phyloP scores from a whole-genome alignment of 495 filamentous ascomycete species.

The Hypoxylon intermedium region DNA sequence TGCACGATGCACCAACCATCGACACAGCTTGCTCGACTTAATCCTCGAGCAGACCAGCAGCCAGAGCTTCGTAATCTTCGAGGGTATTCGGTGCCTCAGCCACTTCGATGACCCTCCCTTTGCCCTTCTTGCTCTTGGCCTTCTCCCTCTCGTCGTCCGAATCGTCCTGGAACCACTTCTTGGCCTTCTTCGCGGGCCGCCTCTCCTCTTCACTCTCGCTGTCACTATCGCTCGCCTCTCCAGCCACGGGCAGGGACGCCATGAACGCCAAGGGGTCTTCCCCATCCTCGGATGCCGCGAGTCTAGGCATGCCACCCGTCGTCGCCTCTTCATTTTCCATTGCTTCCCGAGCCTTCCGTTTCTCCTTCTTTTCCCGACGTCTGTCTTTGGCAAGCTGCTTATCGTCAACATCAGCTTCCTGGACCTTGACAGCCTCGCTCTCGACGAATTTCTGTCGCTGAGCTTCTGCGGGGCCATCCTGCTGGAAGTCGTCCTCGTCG shows the following conservation, averaged over 20 bases:
- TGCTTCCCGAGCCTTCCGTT: constrained; percentile 78
- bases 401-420: constrained; percentile 78
- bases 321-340: constrained; percentile 58
- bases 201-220: constrained; percentile 46
- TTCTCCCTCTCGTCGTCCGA: constrained; percentile 53
- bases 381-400: constrained; percentile 81
- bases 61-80: constrained; percentile 88
- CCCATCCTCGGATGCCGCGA: constrained; percentile 40
- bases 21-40: constrained; percentile 23
- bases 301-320: constrained; percentile 44
- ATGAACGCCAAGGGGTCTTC: constrained; percentile 60
- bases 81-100: constrained; percentile 77
- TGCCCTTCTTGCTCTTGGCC: constrained; percentile 56
- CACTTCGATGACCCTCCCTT: constrained; percentile 59
- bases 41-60: constrained; percentile 76
- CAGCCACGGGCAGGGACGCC: constrained; percentile 57
- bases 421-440: constrained; percentile 73
- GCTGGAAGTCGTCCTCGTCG: constrained; percentile 77
- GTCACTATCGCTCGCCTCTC: constrained; percentile 32
- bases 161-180: constrained; percentile 51
- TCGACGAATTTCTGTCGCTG: constrained; percentile 81
- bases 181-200: constrained; percentile 48
- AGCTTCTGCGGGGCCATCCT: constrained; percentile 72
- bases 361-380: constrained; percentile 84
- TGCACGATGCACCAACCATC: constrained; percentile 10